These are phyloP conservation scores for Rhodotorula graminis DNA, from an alignment of 768 basidiomycete genomes.

Conservation along the genomic window DNA sequence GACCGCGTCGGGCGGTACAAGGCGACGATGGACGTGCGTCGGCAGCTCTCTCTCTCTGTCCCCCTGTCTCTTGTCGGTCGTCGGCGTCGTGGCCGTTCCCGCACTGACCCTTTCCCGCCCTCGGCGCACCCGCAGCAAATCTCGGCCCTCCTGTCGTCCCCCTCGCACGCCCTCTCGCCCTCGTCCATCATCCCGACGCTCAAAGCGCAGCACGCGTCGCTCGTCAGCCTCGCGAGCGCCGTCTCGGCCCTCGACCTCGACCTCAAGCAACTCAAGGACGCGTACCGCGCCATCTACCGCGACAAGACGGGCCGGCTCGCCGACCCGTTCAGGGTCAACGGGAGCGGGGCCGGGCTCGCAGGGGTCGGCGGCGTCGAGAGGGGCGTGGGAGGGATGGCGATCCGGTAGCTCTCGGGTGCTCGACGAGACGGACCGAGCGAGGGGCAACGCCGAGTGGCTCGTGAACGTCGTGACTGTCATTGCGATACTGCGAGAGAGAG, in stretches of 20 bases:
- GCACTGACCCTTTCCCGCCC: background rate
- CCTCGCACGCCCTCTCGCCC: constrained; percentile 6
- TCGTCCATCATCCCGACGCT: constrained; percentile 36
- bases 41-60: background rate
- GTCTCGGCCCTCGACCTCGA: constrained; percentile 32
- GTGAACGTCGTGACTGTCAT: background rate
- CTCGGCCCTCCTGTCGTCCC: constrained; percentile 9
- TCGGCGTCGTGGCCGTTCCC: background rate
- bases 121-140: constrained; percentile 20
- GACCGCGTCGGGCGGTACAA: constrained; percentile 28
- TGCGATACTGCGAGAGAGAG: background rate
- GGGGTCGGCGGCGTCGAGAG: constrained; percentile 15
- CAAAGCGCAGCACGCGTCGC: constrained; percentile 39
- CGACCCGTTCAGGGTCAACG: constrained; percentile 35
- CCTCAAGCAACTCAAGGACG: constrained; percentile 36
- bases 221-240: constrained; percentile 35
- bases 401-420: background rate
- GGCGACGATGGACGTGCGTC: constrained; percentile 32
- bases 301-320: constrained; percentile 36
- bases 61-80: background rate
- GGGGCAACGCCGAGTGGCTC: background rate
- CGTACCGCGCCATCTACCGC: constrained; percentile 36
- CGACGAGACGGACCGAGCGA: background rate
- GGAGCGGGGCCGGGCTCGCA: background rate
- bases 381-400: constrained; percentile 16